These are phyloP conservation scores for Saccharomycopsis phalli DNA, from an alignment of 1,139 yeast species.

Conservation along the genomic window DNA sequence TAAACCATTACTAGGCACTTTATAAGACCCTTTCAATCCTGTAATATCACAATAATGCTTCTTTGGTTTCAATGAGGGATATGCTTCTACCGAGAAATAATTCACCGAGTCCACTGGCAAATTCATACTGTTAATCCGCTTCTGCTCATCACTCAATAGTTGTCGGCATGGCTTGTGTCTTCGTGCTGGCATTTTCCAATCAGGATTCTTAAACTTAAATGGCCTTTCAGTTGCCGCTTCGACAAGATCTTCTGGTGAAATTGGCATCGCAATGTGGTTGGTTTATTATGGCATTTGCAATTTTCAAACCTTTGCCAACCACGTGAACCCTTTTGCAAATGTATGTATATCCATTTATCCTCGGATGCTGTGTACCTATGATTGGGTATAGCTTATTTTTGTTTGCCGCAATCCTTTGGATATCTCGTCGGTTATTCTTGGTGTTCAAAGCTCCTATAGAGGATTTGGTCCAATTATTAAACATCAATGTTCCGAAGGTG, in stretches of 20 bases:
- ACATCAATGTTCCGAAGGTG: slow-evolving; percentile 48
- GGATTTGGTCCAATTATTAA: slow-evolving; percentile 39
- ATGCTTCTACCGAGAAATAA: slow-evolving; percentile 63
- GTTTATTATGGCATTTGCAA: background rate
- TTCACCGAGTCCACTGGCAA: slow-evolving; percentile 31
- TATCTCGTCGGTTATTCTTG: slow-evolving; percentile 35
- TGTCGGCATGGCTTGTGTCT: slow-evolving; percentile 75
- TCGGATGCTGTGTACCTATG: slow-evolving; percentile 2
- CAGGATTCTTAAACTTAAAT: slow-evolving; percentile 45
- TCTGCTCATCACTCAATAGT: slow-evolving; percentile 66
- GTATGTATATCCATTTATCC: background rate
- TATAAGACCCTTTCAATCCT: slow-evolving; percentile 74
- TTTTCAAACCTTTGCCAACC: background rate
- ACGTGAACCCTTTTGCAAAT: background rate
- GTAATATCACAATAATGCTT: slow-evolving; percentile 92
- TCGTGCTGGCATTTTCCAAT: slow-evolving; percentile 42
- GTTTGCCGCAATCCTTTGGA: slow-evolving; percentile 39
- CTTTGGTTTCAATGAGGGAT: slow-evolving; percentile 76
- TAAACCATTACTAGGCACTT: slow-evolving; percentile 66
- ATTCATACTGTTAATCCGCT: slow-evolving; percentile 39
- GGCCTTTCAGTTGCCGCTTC: slow-evolving; percentile 19
- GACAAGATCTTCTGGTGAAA: slow-evolving; percentile 11
- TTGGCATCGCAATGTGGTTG: slow-evolving; percentile 1
- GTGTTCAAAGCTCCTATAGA: slow-evolving; percentile 41
- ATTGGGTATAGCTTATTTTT: slow-evolving; percentile 11